Evolutionary conservation across 148 eudicot genomes (phyloP), one percentile per base, ranked within the genome.

Genomic region (Rhododendron henanense): DNA sequence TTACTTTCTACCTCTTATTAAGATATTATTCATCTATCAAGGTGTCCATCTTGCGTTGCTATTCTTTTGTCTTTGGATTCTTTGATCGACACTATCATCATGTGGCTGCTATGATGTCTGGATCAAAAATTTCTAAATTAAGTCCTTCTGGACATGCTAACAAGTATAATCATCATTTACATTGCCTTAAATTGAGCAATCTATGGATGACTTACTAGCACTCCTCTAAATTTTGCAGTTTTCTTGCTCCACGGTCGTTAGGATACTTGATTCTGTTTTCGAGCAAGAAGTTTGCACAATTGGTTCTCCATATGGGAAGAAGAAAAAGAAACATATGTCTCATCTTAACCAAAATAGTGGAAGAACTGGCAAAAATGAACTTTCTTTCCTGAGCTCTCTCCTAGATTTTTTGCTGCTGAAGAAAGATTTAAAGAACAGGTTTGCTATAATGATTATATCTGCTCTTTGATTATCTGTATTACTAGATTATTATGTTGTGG

Each of bases 361-460:
- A 47, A 47, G 37, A 53, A 44, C 16, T 1, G 81, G 81, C 76
- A 65, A 82, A 88, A 89, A 84, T 86, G 67, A 84, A 55, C 86
- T 95, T 45, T 63, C 88, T 82, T 91, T 89, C 85, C 86, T 95
- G 45, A 91, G 96, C 81, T 92, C 95, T 73, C 92, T 97, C 75
- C 95, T 97, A 77, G 98, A 97, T 78, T 89, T 97, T 71, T 80
- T 97, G 84, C 91, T 92, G 25, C 84, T 97, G 86, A 97, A 97
- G 92, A 97, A 94, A 88, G 92, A 93, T 87, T 88, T 97, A 71
- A 86, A 87, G 79, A 90, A 91, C 88, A 93, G 96, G 96, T 93
- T n/a, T 67, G 86, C 78, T 63, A 25, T 59, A 37, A 19, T 53
- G 31, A 3, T 41, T 16, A 6, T 19, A 83, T 67, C 33, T 59